phyloP scores from a whole-genome alignment of 2,329 filamentous ascomycete species.

The Fonsecaea pedrosoi region DNA sequence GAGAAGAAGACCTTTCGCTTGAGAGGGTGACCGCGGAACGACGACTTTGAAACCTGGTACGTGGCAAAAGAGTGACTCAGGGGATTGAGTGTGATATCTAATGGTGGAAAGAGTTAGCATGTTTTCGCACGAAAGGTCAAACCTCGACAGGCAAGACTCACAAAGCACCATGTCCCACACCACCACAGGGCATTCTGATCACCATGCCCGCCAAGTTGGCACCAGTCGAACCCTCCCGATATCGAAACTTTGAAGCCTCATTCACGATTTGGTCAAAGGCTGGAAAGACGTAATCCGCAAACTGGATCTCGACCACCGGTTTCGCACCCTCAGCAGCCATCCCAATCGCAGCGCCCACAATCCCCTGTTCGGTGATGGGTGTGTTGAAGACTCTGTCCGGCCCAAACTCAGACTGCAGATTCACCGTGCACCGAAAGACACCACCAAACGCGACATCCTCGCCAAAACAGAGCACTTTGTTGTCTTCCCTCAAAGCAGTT shows the following conservation, averaged over 20 bases:
- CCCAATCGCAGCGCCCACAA: slow-evolving; percentile 90
- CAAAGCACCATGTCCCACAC: slow-evolving; percentile 85
- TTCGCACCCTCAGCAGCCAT: slow-evolving; percentile 88
- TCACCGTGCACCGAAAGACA: slow-evolving; percentile 92
- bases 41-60: slow-evolving; percentile 85
- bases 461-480: slow-evolving; percentile 89
- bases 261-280: slow-evolving; percentile 94
- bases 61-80: slow-evolving; percentile 86
- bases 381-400: slow-evolving; percentile 93
- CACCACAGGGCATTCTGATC: slow-evolving; percentile 89
- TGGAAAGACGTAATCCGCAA: slow-evolving; percentile 91
- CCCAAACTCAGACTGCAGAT: slow-evolving; percentile 84
- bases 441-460: slow-evolving; percentile 97
- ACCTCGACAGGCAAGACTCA: slow-evolving; percentile 59
- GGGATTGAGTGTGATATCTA: slow-evolving; percentile 82
- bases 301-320: slow-evolving; percentile 91
- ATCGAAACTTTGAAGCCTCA: slow-evolving; percentile 86
- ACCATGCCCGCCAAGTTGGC: slow-evolving; percentile 78
- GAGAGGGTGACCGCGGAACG: slow-evolving; percentile 81
- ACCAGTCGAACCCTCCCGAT: slow-evolving; percentile 70
- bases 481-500: slow-evolving; percentile 79
- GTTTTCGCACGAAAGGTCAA: background rate
- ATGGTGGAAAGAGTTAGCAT: background rate
- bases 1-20: slow-evolving; percentile 86
- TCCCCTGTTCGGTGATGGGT: slow-evolving; percentile 89